These are phyloP conservation scores for Harringtonia aguacate DNA, from an alignment of 2,329 filamentous ascomycete genomes.

Conservation along the genomic window DNA sequence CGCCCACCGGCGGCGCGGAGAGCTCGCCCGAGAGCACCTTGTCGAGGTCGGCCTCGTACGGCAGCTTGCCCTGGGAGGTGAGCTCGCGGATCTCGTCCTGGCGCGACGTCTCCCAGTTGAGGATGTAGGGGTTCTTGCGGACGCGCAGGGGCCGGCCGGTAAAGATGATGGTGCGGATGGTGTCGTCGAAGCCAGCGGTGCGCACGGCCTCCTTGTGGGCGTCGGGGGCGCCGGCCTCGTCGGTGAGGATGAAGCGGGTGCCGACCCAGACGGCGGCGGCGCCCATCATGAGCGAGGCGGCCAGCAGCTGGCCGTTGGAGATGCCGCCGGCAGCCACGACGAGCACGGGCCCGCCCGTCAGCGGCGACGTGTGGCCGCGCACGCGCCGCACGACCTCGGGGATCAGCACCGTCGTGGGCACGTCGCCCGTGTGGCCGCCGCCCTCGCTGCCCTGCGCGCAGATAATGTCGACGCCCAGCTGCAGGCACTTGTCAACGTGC, in stretches of 20 bases:
- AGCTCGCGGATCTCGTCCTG: constrained; percentile 84
- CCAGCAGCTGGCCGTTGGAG: constrained; percentile 83
- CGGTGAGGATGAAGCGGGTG: constrained; percentile 85
- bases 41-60: constrained; percentile 91
- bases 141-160: constrained; percentile 92
- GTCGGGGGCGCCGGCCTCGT: constrained; percentile 89
- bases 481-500: constrained; percentile 93
- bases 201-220: constrained; percentile 92
- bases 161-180: constrained; percentile 95
- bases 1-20: background rate
- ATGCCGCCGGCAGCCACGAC: constrained; percentile 91
- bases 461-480: constrained; percentile 88
- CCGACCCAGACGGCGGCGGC: constrained; percentile 92
- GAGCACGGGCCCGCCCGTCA: constrained; percentile 81
- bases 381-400: constrained; percentile 78
- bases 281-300: constrained; percentile 85
- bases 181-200: constrained; percentile 89
- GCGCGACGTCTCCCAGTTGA: constrained; percentile 93
- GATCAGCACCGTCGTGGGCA: constrained; percentile 86
- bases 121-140: constrained; percentile 85
- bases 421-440: constrained; percentile 90
- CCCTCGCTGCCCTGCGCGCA: constrained; percentile 98
- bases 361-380: constrained; percentile 70
- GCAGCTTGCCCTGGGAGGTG: constrained; percentile 78
- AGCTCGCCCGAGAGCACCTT: constrained; percentile 57